Evolutionary conservation across 768 basidiomycete species (phyloP).

Genomic region (Mycena haematopus): DNA sequence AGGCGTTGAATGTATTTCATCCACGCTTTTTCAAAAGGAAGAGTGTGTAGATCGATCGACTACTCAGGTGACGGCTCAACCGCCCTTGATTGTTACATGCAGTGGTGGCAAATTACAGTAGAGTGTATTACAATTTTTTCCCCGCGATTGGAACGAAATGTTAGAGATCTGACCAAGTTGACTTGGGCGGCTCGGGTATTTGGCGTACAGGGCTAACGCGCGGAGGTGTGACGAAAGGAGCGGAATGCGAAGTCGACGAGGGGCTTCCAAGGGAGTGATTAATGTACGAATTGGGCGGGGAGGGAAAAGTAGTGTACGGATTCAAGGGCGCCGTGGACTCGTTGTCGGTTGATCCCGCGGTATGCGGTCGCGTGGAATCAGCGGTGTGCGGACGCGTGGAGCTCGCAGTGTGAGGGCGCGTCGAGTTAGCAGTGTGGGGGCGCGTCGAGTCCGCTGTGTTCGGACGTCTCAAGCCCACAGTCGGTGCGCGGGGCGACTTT

Average conservation of each 20-base stretch:
- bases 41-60: background rate
- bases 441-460: background rate
- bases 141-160: background rate
- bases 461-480: background rate
- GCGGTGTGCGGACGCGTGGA: background rate
- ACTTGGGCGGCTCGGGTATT: constrained; percentile 2
- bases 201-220: constrained; percentile 5
- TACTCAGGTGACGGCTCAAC: background rate
- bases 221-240: background rate
- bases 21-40: too few relatives aligned
- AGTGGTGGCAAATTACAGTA: background rate
- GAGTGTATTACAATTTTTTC: background rate
- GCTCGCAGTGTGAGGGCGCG: background rate
- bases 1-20: too few relatives aligned
- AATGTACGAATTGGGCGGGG: constrained; percentile 14
- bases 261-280: background rate
- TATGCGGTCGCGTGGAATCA: background rate
- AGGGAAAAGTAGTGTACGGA: constrained; percentile 17
- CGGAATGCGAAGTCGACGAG: background rate
- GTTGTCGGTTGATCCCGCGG: constrained; percentile 7
- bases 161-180: constrained; percentile 18
- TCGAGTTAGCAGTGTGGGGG: background rate
- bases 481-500: background rate
- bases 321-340: constrained; percentile 1
- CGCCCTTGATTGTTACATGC: background rate